Evolutionary conservation across 2,329 filamentous ascomycete species (phyloP), one percentile per base, ranked within the genome.

Genomic region (Pyrenochaeta sp.): DNA sequence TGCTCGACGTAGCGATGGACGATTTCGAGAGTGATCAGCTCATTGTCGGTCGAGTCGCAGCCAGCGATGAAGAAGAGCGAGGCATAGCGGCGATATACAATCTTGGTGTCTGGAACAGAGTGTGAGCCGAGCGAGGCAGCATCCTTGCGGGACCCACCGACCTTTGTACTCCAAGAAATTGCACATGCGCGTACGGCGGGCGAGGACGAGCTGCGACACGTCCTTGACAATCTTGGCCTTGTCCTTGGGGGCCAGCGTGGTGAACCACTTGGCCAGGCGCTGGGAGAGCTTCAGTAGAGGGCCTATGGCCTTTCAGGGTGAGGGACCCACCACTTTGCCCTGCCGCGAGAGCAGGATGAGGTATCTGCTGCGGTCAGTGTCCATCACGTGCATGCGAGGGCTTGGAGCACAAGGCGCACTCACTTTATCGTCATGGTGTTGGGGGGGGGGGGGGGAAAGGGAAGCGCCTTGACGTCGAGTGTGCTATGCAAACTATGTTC

Each of bases 151-250:
- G 49, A 46, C 53, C 59, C 56, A 66, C 69, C 57, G 61, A 96
- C 94, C 94, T 87, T 99, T 99, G 80, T 99, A 99, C 77, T 99
- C 95, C 56, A 99, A 86, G 79, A 99, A 99, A 81, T 99, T 99
- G 86, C 95, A 99, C 95, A 99, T 99, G 77, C 95, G 92, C 55
- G 95, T 98, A 73, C 95, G 87, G 67, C 95, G 87, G 60, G 95
- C 95, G 65, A 99, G 88, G 67, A 99, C 95, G 44, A 98, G 90
- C 80, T 98, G 95, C 57, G 95, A 92, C 71, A 99, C 95, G 83
- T 99, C 95, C 80, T 99, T 99, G 85, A 99, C 94, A 75, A 99
- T 98, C 85, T 99, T 99, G 79, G 94, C 95, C 83, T 99, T 99
- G 75, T 99, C 95, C 80, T 90, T 97, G 61, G 95, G 95, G 31